Percentiles rank a stretch among this genome's conserved stretches.
Evolutionary conservation across 108 stramenopile species (phyloP).

Genomic region (Pseudonitzschia delicatissima): DNA sequence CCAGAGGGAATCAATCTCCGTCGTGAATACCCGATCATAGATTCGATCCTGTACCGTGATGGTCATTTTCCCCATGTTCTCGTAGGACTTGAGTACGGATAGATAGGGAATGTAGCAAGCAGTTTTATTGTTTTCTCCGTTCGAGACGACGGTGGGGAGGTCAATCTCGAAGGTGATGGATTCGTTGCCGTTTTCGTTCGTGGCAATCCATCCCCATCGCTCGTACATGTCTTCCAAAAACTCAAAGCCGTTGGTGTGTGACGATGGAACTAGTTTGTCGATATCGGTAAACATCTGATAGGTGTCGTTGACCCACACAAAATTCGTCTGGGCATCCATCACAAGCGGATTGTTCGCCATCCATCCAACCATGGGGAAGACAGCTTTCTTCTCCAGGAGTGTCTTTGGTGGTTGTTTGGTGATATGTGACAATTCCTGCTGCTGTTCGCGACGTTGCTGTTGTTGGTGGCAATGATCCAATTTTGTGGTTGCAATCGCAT

Average conservation of each 20-base stretch:
- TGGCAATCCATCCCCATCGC: conserved; percentile 58
- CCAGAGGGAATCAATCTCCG: too few species aligned
- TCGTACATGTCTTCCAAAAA: conserved; percentile 41
- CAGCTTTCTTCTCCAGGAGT: conserved; percentile 6
- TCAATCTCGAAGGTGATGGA: conserved; percentile 43
- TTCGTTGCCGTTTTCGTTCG: conserved; percentile 41
- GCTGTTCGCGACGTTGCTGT: too few species aligned
- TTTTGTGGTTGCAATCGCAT: too few species aligned
- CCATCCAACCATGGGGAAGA: conserved; percentile 41
- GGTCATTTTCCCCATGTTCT: conserved; percentile 39
- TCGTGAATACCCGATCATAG: too few species aligned
- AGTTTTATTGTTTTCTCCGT: too few species aligned
- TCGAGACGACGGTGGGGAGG: too few species aligned
- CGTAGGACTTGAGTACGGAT: conserved; percentile 54
- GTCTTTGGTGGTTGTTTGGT: background rate
- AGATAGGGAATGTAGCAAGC: conserved; percentile 50
- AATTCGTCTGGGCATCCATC: conserved; percentile 32
- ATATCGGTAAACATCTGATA: conserved; percentile 37
- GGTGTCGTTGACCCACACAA: conserved; percentile 54
- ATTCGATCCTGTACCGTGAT: conserved; percentile 39
- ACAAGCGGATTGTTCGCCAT: conserved; percentile 37
- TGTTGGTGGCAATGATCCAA: too few species aligned
- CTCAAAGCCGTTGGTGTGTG: conserved; percentile 30
- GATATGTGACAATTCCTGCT: too few species aligned
- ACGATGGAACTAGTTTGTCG: conserved; percentile 36